Evolutionary conservation across 192 early-diverging fungal genomes (phyloP).

Genomic region (Dimargaris verticillata): DNA sequence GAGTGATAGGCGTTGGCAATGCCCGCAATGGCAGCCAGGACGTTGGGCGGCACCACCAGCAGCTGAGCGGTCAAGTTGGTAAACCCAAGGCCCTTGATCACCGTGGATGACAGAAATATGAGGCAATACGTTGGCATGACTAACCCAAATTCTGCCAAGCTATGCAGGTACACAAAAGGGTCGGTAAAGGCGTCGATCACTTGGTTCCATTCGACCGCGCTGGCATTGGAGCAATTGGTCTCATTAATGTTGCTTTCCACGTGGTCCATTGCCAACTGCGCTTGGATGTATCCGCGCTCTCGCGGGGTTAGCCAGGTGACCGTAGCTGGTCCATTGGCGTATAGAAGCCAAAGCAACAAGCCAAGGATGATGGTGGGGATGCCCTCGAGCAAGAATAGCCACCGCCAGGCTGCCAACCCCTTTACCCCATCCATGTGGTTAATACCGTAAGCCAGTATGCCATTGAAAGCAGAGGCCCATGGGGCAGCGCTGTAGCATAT

Average conservation of each 20-base stretch:
- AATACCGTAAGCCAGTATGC: slow-evolving; percentile 19
- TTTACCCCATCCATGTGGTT: slow-evolving; percentile 20
- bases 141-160: slow-evolving; percentile 20
- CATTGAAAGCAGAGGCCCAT: slow-evolving; percentile 30
- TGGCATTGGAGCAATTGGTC: not conserved
- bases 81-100: slow-evolving; percentile 30
- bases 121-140: slow-evolving; percentile 17
- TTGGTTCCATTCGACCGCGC: slow-evolving; percentile 16
- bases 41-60: slow-evolving; percentile 25
- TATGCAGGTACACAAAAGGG: slow-evolving; percentile 20
- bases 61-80: slow-evolving; percentile 23
- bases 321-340: slow-evolving; percentile 34
- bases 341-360: slow-evolving; percentile 19
- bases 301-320: slow-evolving; percentile 36
- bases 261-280: slow-evolving; percentile 22
- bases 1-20: slow-evolving; percentile 28
- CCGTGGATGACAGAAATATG: slow-evolving; percentile 23
- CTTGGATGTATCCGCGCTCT: slow-evolving; percentile 27
- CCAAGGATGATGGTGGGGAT: slow-evolving; percentile 29
- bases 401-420: slow-evolving; percentile 17
- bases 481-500: slow-evolving; percentile 28
- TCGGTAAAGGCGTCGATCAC: slow-evolving; percentile 19
- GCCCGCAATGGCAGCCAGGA: slow-evolving; percentile 21
- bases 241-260: slow-evolving; percentile 13
- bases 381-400: slow-evolving; percentile 43